Conservation (phyloP, 352 stramenopile species). For the Globisporangium cylindrosporum region DNA sequence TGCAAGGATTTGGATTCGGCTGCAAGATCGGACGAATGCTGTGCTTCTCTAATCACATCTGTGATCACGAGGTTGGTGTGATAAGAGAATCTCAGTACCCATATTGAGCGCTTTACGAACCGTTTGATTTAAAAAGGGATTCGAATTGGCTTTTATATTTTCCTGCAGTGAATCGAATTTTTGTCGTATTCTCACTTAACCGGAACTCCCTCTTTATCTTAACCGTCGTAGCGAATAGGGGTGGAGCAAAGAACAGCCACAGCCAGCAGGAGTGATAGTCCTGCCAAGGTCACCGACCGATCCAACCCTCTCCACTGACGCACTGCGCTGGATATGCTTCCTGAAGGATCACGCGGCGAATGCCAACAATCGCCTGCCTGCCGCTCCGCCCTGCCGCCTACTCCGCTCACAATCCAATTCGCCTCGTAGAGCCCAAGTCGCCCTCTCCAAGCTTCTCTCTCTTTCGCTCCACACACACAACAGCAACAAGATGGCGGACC, state of each 20-base stretch:
- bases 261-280: too few species aligned
- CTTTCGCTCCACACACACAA: background rate
- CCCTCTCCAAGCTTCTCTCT: background rate
- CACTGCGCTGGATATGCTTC: background rate
- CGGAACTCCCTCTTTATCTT: too few species aligned
- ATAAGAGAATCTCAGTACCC: background rate
- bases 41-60: background rate
- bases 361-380: background rate
- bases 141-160: background rate
- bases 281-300: too few species aligned
- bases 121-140: background rate
- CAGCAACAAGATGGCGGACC: constrained; percentile 18
- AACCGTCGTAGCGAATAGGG: too few species aligned
- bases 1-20: background rate
- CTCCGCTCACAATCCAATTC: background rate
- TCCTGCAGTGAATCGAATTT: too few species aligned
- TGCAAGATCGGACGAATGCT: background rate
- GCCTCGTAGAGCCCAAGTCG: constrained; percentile 1
- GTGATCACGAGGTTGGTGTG: background rate
- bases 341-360: background rate
- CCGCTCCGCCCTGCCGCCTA: background rate
- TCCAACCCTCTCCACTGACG: too few species aligned
- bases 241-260: too few species aligned
- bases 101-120: too few species aligned
- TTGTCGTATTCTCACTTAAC: too few species aligned